phyloP scores from a whole-genome alignment of 345 rosid species.

The Chamaenerion angustifolium region DNA sequence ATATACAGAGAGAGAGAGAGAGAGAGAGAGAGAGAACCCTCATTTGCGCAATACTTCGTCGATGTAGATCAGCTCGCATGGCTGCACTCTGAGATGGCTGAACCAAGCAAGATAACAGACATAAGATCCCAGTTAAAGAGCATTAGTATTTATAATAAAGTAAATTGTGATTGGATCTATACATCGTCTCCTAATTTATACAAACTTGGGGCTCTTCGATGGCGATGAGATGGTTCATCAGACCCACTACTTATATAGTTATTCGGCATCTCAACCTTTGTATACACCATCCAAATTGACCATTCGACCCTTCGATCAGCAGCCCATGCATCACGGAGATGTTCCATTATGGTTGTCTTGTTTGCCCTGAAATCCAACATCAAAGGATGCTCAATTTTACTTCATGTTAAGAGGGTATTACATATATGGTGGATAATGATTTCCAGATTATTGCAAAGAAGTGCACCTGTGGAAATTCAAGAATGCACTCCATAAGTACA shows the following conservation, averaged over 20 bases:
- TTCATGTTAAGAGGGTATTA: no score
- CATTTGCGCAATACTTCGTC: slow-evolving; percentile 94
- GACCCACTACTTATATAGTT: slow-evolving; percentile 61
- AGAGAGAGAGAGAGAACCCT: slow-evolving; percentile 25
- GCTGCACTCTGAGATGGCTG: slow-evolving; percentile 86
- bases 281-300: no score
- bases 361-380: slow-evolving; percentile 41
- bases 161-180: not conserved
- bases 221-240: slow-evolving; percentile 45
- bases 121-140: slow-evolving; percentile 3
- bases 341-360: slow-evolving; percentile 26
- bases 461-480: slow-evolving; percentile 77
- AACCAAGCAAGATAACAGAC: slow-evolving; percentile 4
- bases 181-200: slow-evolving; percentile 55
- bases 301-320: slow-evolving; percentile 49
- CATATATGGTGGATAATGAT: no score
- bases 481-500: slow-evolving; percentile 63
- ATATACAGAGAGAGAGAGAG: not conserved
- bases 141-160: slow-evolving; percentile 10
- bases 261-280: slow-evolving; percentile 87
- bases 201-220: slow-evolving; percentile 43
- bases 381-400: not conserved
- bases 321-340: slow-evolving; percentile 61
- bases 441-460: not conserved
- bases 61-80: slow-evolving; percentile 89